A percentile compares a stretch with the other conserved stretches of the same genome.
phyloP scores from a whole-genome alignment of 805 yeast species.

The Ogataea naganishii region DNA sequence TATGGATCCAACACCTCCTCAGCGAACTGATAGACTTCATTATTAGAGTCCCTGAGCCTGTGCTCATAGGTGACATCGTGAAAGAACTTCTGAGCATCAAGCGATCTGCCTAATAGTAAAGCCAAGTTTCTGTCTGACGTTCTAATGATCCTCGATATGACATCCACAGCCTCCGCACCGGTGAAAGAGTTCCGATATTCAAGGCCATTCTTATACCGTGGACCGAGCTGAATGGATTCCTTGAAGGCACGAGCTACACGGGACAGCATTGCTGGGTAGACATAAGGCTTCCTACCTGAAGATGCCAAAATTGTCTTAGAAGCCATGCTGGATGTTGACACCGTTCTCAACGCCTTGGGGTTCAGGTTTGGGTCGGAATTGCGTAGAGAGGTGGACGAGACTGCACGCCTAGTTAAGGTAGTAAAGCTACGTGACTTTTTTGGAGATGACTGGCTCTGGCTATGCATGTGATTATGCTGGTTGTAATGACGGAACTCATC shows the following conservation, averaged over 20 bases:
- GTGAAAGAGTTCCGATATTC: constrained; percentile 90
- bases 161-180: constrained; percentile 89
- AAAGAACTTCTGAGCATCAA: constrained; percentile 90
- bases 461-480: no score
- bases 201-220: constrained; percentile 82
- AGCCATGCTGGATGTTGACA: constrained; percentile 20
- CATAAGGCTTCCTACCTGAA: constrained; percentile 49
- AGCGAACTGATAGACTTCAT: constrained; percentile 81
- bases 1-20: constrained; percentile 34
- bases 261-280: constrained; percentile 86
- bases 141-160: constrained; percentile 75
- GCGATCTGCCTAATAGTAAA: constrained; percentile 75
- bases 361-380: constrained; percentile 17
- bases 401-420: constrained; percentile 30
- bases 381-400: constrained; percentile 23
- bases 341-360: constrained; percentile 12
- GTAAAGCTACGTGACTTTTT: constrained; percentile 39
- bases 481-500: constrained; percentile 3
- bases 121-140: constrained; percentile 92
- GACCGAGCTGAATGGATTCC: constrained; percentile 60
- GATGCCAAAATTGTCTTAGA: constrained; percentile 41
- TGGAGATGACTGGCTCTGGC: constrained; percentile 18
- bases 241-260: constrained; percentile 74
- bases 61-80: constrained; percentile 96
- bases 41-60: constrained; percentile 76